These are phyloP conservation scores for Lachnellula subtilissima DNA, from an alignment of 2,329 filamentous ascomycete species.

Conservation along the genomic window DNA sequence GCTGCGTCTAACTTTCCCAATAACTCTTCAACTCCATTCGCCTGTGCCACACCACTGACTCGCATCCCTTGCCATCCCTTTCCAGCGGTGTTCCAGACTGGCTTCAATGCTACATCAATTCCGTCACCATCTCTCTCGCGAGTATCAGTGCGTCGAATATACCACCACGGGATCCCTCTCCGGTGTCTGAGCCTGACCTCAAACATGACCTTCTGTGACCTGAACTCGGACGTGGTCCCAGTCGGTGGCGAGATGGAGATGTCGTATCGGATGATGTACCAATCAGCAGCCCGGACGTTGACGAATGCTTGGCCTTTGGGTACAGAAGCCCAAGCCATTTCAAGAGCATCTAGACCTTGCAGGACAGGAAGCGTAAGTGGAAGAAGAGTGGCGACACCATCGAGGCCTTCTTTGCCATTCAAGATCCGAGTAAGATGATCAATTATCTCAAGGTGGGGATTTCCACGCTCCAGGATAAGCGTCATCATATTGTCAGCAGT, in stretches of 20 bases:
- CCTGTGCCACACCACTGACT: slow-evolving; percentile 42
- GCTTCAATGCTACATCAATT: slow-evolving; percentile 38
- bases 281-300: slow-evolving; percentile 51
- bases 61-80: slow-evolving; percentile 45
- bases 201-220: slow-evolving; percentile 41
- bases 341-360: slow-evolving; percentile 54
- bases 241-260: slow-evolving; percentile 27
- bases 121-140: slow-evolving; percentile 28
- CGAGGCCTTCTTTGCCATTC: slow-evolving; percentile 47
- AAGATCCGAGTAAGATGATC: slow-evolving; percentile 55
- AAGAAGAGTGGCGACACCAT: slow-evolving; percentile 50
- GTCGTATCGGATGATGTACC: slow-evolving; percentile 52
- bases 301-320: slow-evolving; percentile 46
- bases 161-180: slow-evolving; percentile 38
- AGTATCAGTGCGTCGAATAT: slow-evolving; percentile 23
- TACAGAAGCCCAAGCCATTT: slow-evolving; percentile 44
- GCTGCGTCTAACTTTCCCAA: slow-evolving; percentile 25
- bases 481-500: slow-evolving; percentile 44
- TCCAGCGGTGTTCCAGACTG: slow-evolving; percentile 43
- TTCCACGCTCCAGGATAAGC: slow-evolving; percentile 55
- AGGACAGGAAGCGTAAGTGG: slow-evolving; percentile 61
- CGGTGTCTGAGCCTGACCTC: slow-evolving; percentile 48
- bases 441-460: slow-evolving; percentile 62
- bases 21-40: slow-evolving; percentile 36
- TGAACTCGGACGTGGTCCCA: slow-evolving; percentile 30